Percentiles rank a stretch among this genome's conserved stretches.
phyloP scores from a whole-genome alignment of 768 basidiomycete genomes.

The Mycena alexandri region DNA sequence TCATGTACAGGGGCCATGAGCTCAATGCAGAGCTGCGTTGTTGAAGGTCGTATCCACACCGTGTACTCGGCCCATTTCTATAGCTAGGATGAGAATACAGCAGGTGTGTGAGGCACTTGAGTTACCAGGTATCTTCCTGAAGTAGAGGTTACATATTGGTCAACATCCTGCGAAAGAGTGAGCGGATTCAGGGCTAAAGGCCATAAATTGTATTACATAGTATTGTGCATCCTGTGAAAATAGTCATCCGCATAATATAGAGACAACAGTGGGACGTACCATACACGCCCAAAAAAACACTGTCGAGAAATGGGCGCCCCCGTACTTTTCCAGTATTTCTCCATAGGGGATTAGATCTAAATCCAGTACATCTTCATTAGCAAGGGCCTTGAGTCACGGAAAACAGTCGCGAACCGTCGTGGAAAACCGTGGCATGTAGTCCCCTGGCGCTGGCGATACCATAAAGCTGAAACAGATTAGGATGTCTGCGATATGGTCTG shows the following conservation, averaged over 20 bases:
- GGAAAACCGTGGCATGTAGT: background rate
- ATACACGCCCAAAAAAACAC: conserved; percentile 5
- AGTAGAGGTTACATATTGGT: background rate
- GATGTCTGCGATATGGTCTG: background rate
- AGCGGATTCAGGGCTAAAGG: background rate
- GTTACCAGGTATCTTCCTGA: background rate
- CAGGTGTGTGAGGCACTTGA: background rate
- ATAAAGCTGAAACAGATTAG: background rate
- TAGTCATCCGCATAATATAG: no score
- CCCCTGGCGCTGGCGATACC: background rate
- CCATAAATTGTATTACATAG: background rate
- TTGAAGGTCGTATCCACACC: conserved; percentile 8
- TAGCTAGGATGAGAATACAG: background rate
- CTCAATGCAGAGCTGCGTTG: conserved; percentile 4
- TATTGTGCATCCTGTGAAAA: background rate
- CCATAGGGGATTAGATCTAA: background rate
- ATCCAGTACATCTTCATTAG: background rate
- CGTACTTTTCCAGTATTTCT: conserved; percentile 2
- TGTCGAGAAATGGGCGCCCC: conserved; percentile 7
- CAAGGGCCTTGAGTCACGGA: no score
- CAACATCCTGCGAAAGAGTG: conserved; percentile 2
- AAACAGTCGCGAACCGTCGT: background rate
- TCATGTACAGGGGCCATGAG: background rate
- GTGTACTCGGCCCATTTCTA: conserved; percentile 1
- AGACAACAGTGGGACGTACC: background rate